These are phyloP conservation scores for Xylaria sp. DNA, from an alignment of 2,329 filamentous ascomycete species.

Conservation along the genomic window DNA sequence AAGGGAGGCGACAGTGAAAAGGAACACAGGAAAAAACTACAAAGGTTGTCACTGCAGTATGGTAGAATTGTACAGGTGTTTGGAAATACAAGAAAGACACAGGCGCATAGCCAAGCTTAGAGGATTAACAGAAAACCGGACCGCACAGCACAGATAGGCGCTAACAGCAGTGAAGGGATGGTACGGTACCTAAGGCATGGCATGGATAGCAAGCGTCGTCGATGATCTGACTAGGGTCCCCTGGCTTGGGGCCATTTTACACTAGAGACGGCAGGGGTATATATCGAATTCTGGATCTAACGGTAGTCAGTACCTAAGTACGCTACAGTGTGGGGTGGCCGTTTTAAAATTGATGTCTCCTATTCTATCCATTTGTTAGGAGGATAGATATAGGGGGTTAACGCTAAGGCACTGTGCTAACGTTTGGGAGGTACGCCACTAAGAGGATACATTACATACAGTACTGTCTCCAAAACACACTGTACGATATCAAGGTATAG, in stretches of 20 bases:
- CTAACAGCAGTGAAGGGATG: neutral
- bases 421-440: neutral
- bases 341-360: constrained; percentile 26
- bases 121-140: constrained; percentile 13
- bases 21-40: neutral
- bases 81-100: constrained; percentile 26
- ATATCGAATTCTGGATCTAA: neutral
- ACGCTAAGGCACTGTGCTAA: neutral
- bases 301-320: neutral
- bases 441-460: neutral
- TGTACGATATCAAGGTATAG: neutral
- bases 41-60: neutral
- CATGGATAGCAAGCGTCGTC: too few relatives aligned
- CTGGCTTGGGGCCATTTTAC: neutral
- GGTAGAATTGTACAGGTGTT: neutral
- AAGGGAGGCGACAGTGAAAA: neutral
- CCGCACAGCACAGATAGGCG: constrained; percentile 17
- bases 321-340: constrained; percentile 6
- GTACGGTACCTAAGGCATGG: neutral
- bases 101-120: constrained; percentile 32
- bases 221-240: constrained; percentile 8
- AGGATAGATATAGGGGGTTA: neutral
- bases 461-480: neutral
- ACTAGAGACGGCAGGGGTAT: neutral
- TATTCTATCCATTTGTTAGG: constrained; percentile 1